phyloP scores from a whole-genome alignment of 1,139 yeast species.

The Tardiomyces blankii region DNA sequence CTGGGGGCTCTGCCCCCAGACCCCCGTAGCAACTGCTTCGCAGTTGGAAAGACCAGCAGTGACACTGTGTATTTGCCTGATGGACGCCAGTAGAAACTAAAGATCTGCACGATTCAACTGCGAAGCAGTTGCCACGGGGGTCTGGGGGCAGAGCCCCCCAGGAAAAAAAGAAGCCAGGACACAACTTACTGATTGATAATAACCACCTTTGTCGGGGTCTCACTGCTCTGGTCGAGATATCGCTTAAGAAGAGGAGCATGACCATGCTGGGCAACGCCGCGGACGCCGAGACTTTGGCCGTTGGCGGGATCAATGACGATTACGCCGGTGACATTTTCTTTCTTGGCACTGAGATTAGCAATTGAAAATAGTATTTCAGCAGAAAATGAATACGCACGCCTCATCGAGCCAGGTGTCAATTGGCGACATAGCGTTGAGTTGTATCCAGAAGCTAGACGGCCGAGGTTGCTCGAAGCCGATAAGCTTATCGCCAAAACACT shows the following conservation, averaged over 20 bases:
- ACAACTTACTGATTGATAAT: neutral
- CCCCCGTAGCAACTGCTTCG: no score
- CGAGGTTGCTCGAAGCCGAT: no score
- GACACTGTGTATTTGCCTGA: no score
- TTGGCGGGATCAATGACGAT: conserved; percentile 14
- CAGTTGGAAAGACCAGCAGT: no score
- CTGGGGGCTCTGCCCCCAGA: no score
- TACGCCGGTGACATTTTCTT: conserved; percentile 16
- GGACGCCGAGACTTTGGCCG: conserved; percentile 19
- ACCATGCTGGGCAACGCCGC: conserved; percentile 18
- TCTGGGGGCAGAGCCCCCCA: no score
- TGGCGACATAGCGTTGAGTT: conserved; percentile 3
- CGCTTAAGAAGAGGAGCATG: conserved; percentile 17
- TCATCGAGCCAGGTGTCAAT: conserved; percentile 16
- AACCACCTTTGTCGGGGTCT: neutral
- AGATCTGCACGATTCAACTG: no score
- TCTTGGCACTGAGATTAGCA: conserved; percentile 8
- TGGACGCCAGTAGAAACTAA: no score
- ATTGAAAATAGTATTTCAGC: conserved; percentile 1
- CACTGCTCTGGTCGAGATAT: neutral
- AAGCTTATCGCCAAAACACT: no score
- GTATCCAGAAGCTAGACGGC: neutral
- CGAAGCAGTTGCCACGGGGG: no score
- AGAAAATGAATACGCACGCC: conserved; percentile 8
- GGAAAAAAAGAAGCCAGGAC: no score